Conservation (phyloP, 768 basidiomycete species). For the Mycena venus region DNA sequence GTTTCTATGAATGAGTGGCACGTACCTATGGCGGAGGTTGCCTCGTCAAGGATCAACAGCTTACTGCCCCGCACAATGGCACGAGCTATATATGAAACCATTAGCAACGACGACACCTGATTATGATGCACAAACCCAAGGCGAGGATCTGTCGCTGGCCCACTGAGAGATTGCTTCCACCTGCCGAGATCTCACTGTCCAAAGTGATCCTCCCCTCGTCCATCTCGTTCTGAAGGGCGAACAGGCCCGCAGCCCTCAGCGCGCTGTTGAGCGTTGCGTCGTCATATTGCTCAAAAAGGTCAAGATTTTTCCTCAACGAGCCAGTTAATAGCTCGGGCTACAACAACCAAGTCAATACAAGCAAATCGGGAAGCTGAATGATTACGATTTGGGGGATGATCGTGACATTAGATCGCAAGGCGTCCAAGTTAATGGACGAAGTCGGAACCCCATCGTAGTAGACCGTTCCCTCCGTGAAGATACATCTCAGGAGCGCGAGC, state of each 20-base stretch:
- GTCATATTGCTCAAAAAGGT: conserved; percentile 62
- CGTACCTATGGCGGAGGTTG: conserved; percentile 25
- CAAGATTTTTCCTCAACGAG: conserved; percentile 59
- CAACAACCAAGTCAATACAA: background rate
- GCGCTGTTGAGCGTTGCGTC: conserved; percentile 55
- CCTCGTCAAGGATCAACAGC: conserved; percentile 36
- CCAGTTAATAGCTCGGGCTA: conserved; percentile 56
- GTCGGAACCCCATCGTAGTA: conserved; percentile 59
- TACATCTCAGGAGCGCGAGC: conserved; percentile 57
- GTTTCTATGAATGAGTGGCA: background rate
- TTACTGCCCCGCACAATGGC: conserved; percentile 37
- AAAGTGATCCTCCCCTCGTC: conserved; percentile 45
- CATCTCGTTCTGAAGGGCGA: conserved; percentile 49
- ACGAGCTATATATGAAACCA: conserved; percentile 20
- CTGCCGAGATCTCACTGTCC: conserved; percentile 46
- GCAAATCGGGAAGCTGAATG: background rate
- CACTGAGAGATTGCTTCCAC: conserved; percentile 51
- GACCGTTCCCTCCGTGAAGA: conserved; percentile 49
- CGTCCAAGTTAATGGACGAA: conserved; percentile 57
- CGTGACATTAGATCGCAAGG: conserved; percentile 58
- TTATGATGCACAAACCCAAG: conserved; percentile 44
- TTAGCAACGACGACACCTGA: background rate
- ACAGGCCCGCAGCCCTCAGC: conserved; percentile 51
- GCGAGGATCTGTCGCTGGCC: conserved; percentile 66
- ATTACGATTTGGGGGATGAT: conserved; percentile 56